phyloP scores from a whole-genome alignment of 2,329 filamentous ascomycete species.

The Aureobasidium sp. region DNA sequence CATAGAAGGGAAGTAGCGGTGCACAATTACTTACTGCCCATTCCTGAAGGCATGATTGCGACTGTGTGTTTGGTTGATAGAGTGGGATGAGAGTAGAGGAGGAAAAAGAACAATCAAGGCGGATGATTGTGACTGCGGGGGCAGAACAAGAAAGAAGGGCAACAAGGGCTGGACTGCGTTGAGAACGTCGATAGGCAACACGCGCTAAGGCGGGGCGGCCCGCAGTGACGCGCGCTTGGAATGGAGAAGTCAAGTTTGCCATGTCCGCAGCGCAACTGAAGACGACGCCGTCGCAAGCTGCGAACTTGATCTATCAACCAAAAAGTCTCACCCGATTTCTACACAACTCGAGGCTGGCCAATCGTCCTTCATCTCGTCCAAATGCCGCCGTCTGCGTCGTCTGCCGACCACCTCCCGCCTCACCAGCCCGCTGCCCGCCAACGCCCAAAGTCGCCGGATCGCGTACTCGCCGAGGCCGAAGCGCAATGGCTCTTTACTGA shows the following conservation, averaged over 20 bases:
- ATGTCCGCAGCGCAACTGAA: not conserved
- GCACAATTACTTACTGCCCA: conserved; percentile 33
- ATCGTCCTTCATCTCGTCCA: not conserved
- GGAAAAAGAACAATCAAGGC: not conserved
- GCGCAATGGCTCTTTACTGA: conserved; percentile 85
- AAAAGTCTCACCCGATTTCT: not conserved
- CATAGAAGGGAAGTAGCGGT: not conserved
- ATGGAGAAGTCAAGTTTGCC: conserved; percentile 7
- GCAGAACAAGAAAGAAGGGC: not conserved
- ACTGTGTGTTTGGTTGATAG: not conserved
- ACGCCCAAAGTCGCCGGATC: conserved; percentile 28
- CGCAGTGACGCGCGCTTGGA: not conserved
- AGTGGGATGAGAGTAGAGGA: not conserved
- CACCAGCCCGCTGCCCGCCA: conserved; percentile 33
- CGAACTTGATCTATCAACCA: not conserved
- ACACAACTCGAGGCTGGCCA: not conserved
- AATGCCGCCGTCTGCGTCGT: conserved; percentile 13
- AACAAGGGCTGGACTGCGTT: not conserved
- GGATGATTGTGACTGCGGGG: not conserved
- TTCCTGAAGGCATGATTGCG: conserved; percentile 41
- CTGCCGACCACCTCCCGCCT: conserved; percentile 22
- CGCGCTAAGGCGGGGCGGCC: not conserved
- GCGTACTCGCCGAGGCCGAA: conserved; percentile 46
- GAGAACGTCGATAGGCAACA: not conserved
- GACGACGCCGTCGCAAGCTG: not conserved